These are phyloP conservation scores for Dispira parvispora DNA, from an alignment of 192 early-diverging fungal species.

Conservation along the genomic window DNA sequence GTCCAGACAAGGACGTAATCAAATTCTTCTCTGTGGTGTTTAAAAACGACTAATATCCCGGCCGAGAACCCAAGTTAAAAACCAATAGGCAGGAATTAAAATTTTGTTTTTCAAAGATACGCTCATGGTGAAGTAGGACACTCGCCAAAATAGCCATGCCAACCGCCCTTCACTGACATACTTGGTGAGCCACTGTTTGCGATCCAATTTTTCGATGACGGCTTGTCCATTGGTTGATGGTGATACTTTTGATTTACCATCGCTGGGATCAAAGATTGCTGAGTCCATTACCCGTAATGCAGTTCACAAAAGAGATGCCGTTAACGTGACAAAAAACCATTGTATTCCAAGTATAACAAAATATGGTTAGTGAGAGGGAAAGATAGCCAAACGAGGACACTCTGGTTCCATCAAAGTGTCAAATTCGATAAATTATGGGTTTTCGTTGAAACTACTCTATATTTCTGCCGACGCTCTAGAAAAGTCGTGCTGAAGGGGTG, in stretches of 20 bases:
- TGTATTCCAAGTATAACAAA: no score
- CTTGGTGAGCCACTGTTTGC: neutral
- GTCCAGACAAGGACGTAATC: no score
- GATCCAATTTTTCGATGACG: neutral
- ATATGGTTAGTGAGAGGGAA: no score
- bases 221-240: neutral
- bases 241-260: neutral
- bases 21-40: neutral
- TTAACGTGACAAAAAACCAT: no score
- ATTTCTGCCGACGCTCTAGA: no score
- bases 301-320: no score
- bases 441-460: no score
- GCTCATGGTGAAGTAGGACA: conserved; percentile 26
- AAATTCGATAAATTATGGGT: no score
- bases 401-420: no score
- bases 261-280: neutral
- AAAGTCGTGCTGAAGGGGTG: no score
- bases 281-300: no score
- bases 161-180: conserved; percentile 2
- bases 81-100: conserved; percentile 26
- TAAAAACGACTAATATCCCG: conserved; percentile 11
- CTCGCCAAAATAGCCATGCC: conserved; percentile 24
- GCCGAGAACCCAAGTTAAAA: conserved; percentile 10
- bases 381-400: no score
- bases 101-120: conserved; percentile 30